Percentiles rank a stretch among this genome's conserved stretches.
phyloP scores from a whole-genome alignment of 345 rosid species.

The Melaleuca quinquenervia region DNA sequence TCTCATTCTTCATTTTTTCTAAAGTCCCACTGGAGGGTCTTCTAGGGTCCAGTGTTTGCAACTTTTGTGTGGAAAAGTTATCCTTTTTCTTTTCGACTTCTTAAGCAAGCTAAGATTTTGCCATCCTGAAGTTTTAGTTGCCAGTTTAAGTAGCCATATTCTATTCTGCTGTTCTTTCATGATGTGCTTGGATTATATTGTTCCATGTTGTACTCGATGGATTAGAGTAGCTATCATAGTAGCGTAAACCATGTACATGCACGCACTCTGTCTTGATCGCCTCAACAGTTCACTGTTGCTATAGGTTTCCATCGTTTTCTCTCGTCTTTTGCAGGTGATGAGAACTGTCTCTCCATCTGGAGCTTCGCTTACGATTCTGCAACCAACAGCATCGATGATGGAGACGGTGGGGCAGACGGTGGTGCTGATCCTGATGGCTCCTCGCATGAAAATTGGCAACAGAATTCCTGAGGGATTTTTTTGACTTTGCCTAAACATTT shows the following conservation, averaged over 20 bases:
- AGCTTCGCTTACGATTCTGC: constrained; percentile 38
- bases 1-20: neutral
- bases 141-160: neutral
- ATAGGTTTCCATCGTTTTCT: neutral
- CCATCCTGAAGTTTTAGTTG: neutral
- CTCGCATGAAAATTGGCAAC: neutral
- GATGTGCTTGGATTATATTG: neutral
- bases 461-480: neutral
- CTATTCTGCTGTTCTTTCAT: neutral
- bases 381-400: constrained; percentile 5
- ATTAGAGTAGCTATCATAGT: neutral
- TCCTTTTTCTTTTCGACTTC: neutral
- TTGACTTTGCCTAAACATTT: fast-evolving
- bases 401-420: constrained; percentile 2
- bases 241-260: neutral
- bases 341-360: constrained; percentile 80
- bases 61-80: neutral
- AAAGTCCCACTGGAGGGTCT: neutral
- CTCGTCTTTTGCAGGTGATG: constrained; percentile 7
- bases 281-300: neutral
- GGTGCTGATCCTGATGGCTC: neutral
- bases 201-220: neutral
- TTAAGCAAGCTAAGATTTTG: neutral
- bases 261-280: neutral
- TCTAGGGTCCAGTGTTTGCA: neutral